These are phyloP conservation scores for Mangifera indica DNA, from an alignment of 345 rosid genomes.

Conservation along the genomic window DNA sequence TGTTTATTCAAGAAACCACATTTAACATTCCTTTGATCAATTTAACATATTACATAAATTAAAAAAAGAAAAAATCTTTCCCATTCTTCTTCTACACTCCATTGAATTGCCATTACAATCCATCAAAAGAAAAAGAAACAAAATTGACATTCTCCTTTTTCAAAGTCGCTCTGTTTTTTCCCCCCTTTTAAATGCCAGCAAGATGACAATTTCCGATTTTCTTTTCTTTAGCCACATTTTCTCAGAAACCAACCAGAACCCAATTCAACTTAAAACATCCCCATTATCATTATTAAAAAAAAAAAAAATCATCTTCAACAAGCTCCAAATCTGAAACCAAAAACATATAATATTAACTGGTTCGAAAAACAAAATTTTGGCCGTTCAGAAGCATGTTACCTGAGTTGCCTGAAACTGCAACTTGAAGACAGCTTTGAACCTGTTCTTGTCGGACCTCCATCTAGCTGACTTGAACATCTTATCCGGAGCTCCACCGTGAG, in stretches of 20 bases:
- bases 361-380: background rate
- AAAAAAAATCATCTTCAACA: background rate
- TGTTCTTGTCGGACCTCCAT: conserved; percentile 82
- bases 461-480: conserved; percentile 78
- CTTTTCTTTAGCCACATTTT: conserved; percentile 23
- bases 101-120: background rate
- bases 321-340: conserved; percentile 5
- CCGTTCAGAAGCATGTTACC: conserved; percentile 30
- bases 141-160: background rate
- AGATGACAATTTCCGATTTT: background rate
- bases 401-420: conserved; percentile 88
- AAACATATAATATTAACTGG: background rate
- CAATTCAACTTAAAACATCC: background rate
- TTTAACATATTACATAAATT: too few species aligned
- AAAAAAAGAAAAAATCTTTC: too few species aligned
- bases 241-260: conserved; percentile 25
- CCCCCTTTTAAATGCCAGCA: background rate
- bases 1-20: conserved; percentile 20
- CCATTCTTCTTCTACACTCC: conserved; percentile 2
- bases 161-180: background rate
- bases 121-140: background rate
- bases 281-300: background rate
- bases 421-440: conserved; percentile 73
- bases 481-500: conserved; percentile 24
- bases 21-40: too few species aligned